These are phyloP conservation scores for Pistacia vera DNA, from an alignment of 345 rosid species.

Conservation along the genomic window DNA sequence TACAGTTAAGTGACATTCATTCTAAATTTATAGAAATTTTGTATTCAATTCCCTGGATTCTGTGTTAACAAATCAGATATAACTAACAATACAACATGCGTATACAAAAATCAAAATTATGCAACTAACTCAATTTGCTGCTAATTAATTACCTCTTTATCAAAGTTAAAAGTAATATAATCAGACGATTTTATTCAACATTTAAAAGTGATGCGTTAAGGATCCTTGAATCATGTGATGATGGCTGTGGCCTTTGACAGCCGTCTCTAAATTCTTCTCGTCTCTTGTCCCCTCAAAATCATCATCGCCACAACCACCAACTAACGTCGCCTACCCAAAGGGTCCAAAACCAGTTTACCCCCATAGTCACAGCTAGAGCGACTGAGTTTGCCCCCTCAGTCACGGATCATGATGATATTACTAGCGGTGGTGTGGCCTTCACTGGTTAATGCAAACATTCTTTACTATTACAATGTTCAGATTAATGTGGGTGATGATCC, in stretches of 20 bases:
- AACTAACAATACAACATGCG: too few species aligned
- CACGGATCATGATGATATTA: background rate
- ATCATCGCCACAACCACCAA: background rate
- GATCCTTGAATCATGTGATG: too few species aligned
- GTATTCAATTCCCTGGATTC: background rate
- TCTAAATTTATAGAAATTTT: slow-evolving; percentile 9
- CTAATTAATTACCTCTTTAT: too few species aligned
- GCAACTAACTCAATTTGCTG: too few species aligned
- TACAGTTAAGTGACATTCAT: slow-evolving; percentile 11
- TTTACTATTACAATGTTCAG: too few species aligned
- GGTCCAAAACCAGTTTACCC: too few species aligned
- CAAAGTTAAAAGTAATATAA: background rate
- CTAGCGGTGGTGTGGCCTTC: too few species aligned
- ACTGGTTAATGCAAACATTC: too few species aligned
- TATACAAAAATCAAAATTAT: background rate
- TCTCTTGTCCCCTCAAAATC: background rate
- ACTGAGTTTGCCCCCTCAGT: background rate
- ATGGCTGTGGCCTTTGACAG: background rate
- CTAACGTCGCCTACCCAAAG: too few species aligned
- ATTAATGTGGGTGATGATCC: too few species aligned
- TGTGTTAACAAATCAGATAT: background rate
- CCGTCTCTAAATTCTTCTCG: background rate
- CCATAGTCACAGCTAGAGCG: too few species aligned
- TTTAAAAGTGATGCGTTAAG: too few species aligned
- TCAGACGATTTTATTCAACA: background rate